Evolutionary conservation across 352 stramenopile species (phyloP).

Genomic region (Phytophthora fragariae): DNA sequence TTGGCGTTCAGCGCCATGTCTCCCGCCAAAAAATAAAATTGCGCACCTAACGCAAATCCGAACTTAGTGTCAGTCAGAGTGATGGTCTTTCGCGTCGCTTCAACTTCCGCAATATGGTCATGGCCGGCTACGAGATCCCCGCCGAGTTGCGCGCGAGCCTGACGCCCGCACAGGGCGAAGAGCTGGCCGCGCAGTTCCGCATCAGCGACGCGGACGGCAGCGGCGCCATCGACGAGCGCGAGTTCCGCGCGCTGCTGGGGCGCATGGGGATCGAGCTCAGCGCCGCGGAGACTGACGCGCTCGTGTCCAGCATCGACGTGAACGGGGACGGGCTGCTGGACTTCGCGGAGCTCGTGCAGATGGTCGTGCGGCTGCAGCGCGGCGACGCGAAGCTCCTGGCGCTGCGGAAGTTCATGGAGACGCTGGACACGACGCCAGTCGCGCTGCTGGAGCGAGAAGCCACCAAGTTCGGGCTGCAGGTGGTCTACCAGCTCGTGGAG

Average conservation of each 20-base stretch:
- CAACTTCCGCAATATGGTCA: conserved; percentile 3
- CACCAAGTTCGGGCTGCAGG: conserved; percentile 61
- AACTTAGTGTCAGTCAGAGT: conserved; percentile 6
- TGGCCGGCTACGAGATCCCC: conserved; percentile 44
- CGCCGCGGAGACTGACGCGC: conserved; percentile 51
- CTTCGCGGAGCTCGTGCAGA: conserved; percentile 63
- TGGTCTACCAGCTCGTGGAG: conserved; percentile 63
- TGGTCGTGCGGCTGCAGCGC: conserved; percentile 64
- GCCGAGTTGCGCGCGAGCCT: conserved; percentile 51
- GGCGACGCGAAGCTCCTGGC: conserved; percentile 57
- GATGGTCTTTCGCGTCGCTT: conserved; percentile 19
- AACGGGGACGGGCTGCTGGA: conserved; percentile 71
- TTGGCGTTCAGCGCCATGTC: conserved; percentile 79
- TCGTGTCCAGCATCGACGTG: conserved; percentile 64
- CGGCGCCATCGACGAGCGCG: conserved; percentile 65
- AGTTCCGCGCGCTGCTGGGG: conserved; percentile 68
- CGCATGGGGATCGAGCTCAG: conserved; percentile 59
- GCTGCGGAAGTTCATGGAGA: conserved; percentile 55
- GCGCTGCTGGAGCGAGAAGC: conserved; percentile 68
- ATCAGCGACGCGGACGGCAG: conserved; percentile 63
- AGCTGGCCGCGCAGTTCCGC: conserved; percentile 71
- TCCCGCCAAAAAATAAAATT: conserved; percentile 30
- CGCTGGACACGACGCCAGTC: conserved; percentile 69
- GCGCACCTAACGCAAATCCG: conserved; percentile 6
- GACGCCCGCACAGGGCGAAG: conserved; percentile 56